Base-by-base conservation (phyloP, 805 yeast genomes). In the Deakozyma indianensis region DNA sequence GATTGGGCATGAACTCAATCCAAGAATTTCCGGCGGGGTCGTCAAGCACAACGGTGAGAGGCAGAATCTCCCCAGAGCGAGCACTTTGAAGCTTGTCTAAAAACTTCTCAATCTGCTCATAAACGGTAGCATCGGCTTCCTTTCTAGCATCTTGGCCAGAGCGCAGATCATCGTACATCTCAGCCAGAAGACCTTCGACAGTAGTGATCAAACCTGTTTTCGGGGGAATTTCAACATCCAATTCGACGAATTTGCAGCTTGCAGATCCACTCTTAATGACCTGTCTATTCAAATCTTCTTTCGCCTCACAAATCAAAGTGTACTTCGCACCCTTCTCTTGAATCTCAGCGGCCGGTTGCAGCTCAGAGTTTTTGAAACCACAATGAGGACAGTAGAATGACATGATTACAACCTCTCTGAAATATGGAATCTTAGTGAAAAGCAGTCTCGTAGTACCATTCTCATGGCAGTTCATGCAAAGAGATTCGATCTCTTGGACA, bases 11-110 rank as follows among this genome's bases (percentile, higher is more conserved):
- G 61, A 73, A 85, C 59, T 85, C 95, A 45, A 92, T 78, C 95
- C 96, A 92, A 3, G 97, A 90, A 67, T 92, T 92, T 15, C 98
- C 98, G 1, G 96, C 75, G 23, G 98, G 96, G 63, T 92, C 98
- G 62, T 88, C 95, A 9, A 86, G 66, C 22, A 73, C 69, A 43
- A 90, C 73, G 0, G 94, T 83, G 50, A 90, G 57, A 1, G 97
- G 97, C 25, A 74, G 75, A 45, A 73, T 74, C 48, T 80, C 78
- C 47, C 86, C 90, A n/a, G 71, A 70, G 22, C 85, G 66, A 45
- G 72, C 75, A 3, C 71, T 63, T 52, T 69, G 64, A 29, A 90
- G 80, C 56, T 75, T 80, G 22, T 55, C 57, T 47, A 87, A 71
- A 48, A 90, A 61, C 22, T 67, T 77, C 40, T 77, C 81, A 54